These are phyloP conservation scores for Plasmopara viticola DNA, from an alignment of 352 stramenopile species.

Conservation along the genomic window DNA sequence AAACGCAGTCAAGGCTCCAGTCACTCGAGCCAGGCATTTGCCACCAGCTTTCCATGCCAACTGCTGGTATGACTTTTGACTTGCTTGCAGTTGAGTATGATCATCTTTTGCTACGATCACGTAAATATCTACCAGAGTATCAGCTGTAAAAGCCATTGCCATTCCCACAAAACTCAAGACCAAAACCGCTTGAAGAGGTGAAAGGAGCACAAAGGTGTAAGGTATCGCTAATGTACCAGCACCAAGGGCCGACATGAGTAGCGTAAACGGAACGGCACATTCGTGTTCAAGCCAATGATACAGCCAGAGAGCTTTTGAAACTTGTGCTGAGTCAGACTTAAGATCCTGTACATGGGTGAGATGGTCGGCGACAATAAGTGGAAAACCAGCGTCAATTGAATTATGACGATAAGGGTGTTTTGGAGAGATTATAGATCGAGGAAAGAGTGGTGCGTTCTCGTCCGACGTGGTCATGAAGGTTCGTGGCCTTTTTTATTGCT, in stretches of 20 bases:
- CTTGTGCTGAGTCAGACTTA: not conserved
- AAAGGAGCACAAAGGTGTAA: constrained; percentile 59
- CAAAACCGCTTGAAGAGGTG: constrained; percentile 33
- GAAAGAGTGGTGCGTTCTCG: constrained; percentile 25
- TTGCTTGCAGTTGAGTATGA: constrained; percentile 24
- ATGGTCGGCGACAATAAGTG: constrained; percentile 21
- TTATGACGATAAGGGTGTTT: constrained; percentile 13
- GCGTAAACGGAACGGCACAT: constrained; percentile 35
- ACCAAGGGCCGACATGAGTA: constrained; percentile 57
- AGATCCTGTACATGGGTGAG: constrained; percentile 10
- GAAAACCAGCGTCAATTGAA: constrained; percentile 34
- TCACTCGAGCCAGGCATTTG: constrained; percentile 38
- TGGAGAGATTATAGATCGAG: constrained; percentile 7
- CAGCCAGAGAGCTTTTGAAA: not conserved
- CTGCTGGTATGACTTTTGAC: constrained; percentile 57
- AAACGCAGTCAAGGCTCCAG: constrained; percentile 58
- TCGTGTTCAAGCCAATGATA: constrained; percentile 22
- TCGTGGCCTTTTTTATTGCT: not conserved
- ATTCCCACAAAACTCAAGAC: constrained; percentile 42
- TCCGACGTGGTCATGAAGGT: constrained; percentile 10
- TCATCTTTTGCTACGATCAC: constrained; percentile 35
- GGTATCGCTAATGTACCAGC: constrained; percentile 50
- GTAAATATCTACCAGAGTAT: constrained; percentile 57
- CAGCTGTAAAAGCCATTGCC: constrained; percentile 69
- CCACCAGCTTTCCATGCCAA: constrained; percentile 52